Evolutionary conservation across 495 filamentous ascomycete genomes (phyloP).

Genomic region (Aspergillus egyptiacus): DNA sequence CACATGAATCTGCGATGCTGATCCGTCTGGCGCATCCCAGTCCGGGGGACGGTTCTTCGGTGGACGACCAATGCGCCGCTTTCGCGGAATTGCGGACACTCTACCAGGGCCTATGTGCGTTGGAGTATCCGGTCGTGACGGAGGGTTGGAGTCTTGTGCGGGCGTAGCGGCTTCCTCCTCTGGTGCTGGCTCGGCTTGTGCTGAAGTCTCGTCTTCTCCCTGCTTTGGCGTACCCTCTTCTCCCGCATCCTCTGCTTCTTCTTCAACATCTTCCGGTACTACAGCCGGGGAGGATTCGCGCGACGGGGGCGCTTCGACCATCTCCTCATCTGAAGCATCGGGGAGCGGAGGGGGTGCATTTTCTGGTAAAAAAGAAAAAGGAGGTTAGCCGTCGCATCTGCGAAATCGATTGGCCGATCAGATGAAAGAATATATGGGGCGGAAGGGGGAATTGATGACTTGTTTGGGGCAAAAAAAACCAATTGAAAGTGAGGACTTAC

Average conservation of each 20-base stretch:
- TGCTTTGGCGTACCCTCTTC: not conserved
- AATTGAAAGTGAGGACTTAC: conserved; percentile 23
- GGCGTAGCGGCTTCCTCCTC: conserved; percentile 36
- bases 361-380: too few species aligned
- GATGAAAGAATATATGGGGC: not conserved
- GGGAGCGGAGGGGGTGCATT: conserved; percentile 38
- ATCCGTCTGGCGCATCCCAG: conserved; percentile 57
- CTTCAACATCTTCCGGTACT: conserved; percentile 4
- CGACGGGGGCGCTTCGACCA: conserved; percentile 38
- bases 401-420: too few species aligned
- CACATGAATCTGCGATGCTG: conserved; percentile 44
- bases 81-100: conserved; percentile 56
- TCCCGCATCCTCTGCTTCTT: not conserved
- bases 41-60: conserved; percentile 77
- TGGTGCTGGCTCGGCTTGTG: conserved; percentile 16
- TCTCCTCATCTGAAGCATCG: conserved; percentile 47
- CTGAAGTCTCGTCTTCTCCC: conserved; percentile 26
- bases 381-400: conserved; percentile 19
- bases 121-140: conserved; percentile 30
- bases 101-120: conserved; percentile 27
- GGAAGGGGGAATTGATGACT: not conserved
- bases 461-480: not conserved
- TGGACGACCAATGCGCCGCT: conserved; percentile 76
- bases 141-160: conserved; percentile 33
- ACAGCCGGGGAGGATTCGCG: conserved; percentile 32